phyloP scores from a whole-genome alignment of 768 basidiomycete genomes.

The Tricholoma flavovirens region DNA sequence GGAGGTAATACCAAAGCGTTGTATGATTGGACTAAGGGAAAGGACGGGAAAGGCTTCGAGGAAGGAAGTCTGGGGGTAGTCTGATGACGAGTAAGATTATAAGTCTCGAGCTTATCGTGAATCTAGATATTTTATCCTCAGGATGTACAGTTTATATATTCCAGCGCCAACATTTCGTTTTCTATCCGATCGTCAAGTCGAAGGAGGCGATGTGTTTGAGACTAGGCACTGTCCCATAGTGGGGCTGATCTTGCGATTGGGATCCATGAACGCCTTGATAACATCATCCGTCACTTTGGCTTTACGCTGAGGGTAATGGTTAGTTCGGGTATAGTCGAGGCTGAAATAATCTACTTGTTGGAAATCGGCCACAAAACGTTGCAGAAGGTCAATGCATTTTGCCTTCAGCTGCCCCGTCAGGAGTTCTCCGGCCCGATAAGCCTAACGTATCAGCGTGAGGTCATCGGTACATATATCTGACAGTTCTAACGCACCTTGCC shows the following conservation, averaged over 20 bases:
- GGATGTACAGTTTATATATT: too few species aligned
- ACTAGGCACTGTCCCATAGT: slow-evolving; percentile 34
- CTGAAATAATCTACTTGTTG: slow-evolving; percentile 48
- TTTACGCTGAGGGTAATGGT: slow-evolving; percentile 49
- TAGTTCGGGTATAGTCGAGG: slow-evolving; percentile 4
- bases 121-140: background rate
- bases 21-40: slow-evolving; percentile 47
- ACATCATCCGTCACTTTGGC: slow-evolving; percentile 76
- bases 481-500: slow-evolving; percentile 52
- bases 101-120: background rate
- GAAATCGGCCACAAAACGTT: slow-evolving; percentile 79
- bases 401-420: slow-evolving; percentile 91
- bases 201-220: background rate
- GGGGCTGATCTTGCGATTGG: slow-evolving; percentile 67
- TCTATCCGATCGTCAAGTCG: background rate
- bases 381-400: slow-evolving; percentile 76
- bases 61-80: background rate
- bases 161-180: too few species aligned
- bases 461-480: background rate
- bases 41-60: slow-evolving; percentile 20
- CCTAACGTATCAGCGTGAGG: slow-evolving; percentile 39
- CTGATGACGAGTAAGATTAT: background rate
- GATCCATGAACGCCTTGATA: slow-evolving; percentile 75
- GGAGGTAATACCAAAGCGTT: slow-evolving; percentile 23
- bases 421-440: slow-evolving; percentile 83